Conservation (phyloP, 805 yeast species). For the Blastobotrys terrestris region DNA sequence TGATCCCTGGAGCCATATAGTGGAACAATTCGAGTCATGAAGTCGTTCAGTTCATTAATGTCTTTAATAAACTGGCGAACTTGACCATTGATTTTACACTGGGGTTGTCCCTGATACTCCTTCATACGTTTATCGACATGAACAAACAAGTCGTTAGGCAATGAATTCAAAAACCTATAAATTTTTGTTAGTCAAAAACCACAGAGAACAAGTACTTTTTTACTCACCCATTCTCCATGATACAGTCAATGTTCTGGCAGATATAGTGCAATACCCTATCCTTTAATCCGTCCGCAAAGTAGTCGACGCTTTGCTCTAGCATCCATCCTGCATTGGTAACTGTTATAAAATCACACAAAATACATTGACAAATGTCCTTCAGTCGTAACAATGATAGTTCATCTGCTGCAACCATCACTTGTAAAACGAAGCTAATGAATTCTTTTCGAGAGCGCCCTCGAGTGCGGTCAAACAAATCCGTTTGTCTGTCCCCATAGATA, state of each 20-base stretch:
- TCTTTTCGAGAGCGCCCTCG: conserved; percentile 28
- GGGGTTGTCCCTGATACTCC: neutral
- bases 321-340: conserved; percentile 56
- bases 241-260: conserved; percentile 54
- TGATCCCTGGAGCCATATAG: conserved; percentile 9
- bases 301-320: conserved; percentile 46
- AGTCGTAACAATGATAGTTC: conserved; percentile 55
- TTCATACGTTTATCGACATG: conserved; percentile 11
- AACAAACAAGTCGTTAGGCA: conserved; percentile 7
- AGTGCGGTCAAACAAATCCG: conserved; percentile 26
- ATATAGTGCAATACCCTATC: conserved; percentile 63
- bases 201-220: neutral
- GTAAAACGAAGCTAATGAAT: conserved; percentile 50
- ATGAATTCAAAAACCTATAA: conserved; percentile 3
- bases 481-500: conserved; percentile 46
- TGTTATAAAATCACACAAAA: conserved; percentile 34
- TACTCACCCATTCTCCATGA: conserved; percentile 43
- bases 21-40: conserved; percentile 15
- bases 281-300: conserved; percentile 49
- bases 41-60: conserved; percentile 27
- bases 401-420: conserved; percentile 55
- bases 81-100: neutral
- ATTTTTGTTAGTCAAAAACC: conserved; percentile 1
- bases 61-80: conserved; percentile 28
- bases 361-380: conserved; percentile 53